Percentiles rank a stretch among this genome's conserved stretches.
Conservation (phyloP, 306 rosid species). For the Cyamopsis tetragonoloba region DNA sequence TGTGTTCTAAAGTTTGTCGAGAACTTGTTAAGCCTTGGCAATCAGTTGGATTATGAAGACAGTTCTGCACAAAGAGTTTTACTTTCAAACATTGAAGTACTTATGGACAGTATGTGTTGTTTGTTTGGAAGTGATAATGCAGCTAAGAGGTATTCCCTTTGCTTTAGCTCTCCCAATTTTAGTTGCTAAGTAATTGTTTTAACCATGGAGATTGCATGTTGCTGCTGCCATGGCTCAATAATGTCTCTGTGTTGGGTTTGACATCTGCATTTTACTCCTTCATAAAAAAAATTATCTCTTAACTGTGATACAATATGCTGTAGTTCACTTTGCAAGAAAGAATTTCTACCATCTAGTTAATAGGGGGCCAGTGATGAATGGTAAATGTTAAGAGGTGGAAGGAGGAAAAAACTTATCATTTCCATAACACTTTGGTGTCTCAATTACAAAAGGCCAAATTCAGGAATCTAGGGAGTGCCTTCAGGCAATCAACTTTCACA, state of each 20-base stretch:
- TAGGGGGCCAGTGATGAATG: background rate
- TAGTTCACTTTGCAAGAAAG: background rate
- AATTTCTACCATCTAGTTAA: background rate
- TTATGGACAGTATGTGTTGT: constrained; percentile 55
- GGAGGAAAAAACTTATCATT: background rate
- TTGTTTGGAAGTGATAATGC: constrained; percentile 64
- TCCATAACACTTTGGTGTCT: too few species aligned
- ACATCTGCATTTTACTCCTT: background rate
- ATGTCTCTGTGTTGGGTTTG: background rate
- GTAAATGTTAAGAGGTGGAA: background rate
- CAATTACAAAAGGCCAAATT: background rate
- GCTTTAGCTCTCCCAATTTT: constrained; percentile 11
- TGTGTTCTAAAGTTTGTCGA: constrained; percentile 76
- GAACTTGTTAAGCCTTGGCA: constrained; percentile 68
- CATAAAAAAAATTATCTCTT: background rate
- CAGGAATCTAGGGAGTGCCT: background rate
- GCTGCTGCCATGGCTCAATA: background rate
- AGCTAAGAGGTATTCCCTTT: constrained; percentile 60
- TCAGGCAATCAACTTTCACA: background rate
- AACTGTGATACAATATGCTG: background rate
- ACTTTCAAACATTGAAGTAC: constrained; percentile 58
- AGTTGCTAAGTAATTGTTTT: background rate
- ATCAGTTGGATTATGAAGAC: constrained; percentile 54
- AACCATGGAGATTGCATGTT: constrained; percentile 15
- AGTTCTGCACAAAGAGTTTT: constrained; percentile 42